phyloP scores from a whole-genome alignment of 1,139 yeast species.

The Yarrowia galli region DNA sequence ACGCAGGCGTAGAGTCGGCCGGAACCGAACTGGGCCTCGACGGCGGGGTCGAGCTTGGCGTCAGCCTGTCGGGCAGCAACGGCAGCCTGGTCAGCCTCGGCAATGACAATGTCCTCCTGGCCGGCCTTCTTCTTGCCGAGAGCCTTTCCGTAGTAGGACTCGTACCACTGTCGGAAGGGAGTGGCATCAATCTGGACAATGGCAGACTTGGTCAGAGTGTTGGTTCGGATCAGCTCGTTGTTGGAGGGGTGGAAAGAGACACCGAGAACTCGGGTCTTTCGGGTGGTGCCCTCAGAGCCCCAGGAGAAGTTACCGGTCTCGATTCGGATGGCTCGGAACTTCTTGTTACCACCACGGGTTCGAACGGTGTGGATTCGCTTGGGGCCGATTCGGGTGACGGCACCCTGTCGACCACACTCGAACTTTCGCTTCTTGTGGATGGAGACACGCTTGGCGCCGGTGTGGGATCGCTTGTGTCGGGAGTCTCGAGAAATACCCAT shows the following conservation, averaged over 20 bases:
- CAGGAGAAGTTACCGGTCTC: slow-evolving; percentile 99
- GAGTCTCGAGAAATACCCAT: slow-evolving; percentile 99
- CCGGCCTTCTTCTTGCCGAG: slow-evolving; percentile 80
- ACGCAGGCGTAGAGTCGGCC: slow-evolving; percentile 99
- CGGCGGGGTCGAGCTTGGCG: slow-evolving; percentile 87
- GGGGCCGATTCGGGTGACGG: slow-evolving; percentile 98
- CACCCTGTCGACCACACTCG: slow-evolving; percentile 99
- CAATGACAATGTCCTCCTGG: slow-evolving; percentile 55
- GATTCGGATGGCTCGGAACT: slow-evolving; percentile 99
- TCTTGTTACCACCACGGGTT: slow-evolving; percentile 99
- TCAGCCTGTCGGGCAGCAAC: slow-evolving; percentile 87
- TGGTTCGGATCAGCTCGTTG: slow-evolving; percentile 99
- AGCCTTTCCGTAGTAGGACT: slow-evolving; percentile 94
- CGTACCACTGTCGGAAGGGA: slow-evolving; percentile 99
- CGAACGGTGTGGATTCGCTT: slow-evolving; percentile 99
- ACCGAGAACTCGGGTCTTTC: slow-evolving; percentile 98
- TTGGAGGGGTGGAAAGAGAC: slow-evolving; percentile 99
- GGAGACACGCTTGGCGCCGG: slow-evolving; percentile 99
- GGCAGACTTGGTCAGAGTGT: slow-evolving; percentile 98
- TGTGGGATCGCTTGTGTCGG: slow-evolving; percentile 99
- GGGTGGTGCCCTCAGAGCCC: slow-evolving; percentile 98
- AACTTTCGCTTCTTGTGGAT: slow-evolving; percentile 99
- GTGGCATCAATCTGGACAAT: slow-evolving; percentile 99
- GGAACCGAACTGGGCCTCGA: slow-evolving; percentile 95
- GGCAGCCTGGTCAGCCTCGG: slow-evolving; percentile 88